Percentiles rank a stretch among this genome's conserved stretches.
Conservation (phyloP, 495 filamentous ascomycete genomes). For the Daldinia concentrica region DNA sequence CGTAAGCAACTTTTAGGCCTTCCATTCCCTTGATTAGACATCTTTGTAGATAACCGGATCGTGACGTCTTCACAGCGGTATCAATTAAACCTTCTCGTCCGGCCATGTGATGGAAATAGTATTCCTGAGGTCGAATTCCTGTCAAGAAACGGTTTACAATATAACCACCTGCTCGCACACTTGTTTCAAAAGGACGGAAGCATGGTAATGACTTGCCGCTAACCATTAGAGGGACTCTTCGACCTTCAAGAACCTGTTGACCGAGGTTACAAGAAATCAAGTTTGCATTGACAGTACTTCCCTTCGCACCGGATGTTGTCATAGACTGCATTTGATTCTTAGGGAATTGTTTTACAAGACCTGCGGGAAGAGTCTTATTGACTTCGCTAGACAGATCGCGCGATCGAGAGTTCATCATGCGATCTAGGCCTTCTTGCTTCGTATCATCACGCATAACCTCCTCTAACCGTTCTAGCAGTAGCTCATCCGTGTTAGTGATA, state of each 20-base stretch:
- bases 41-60: conserved; percentile 95
- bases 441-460: conserved; percentile 89
- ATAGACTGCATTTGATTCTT: conserved; percentile 99
- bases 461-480: conserved; percentile 80
- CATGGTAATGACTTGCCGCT: conserved; percentile 96
- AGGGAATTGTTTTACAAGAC: conserved; percentile 90
- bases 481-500: conserved; percentile 66
- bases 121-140: conserved; percentile 95
- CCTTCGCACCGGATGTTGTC: conserved; percentile 97
- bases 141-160: conserved; percentile 97
- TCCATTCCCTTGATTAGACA: conserved; percentile 99
- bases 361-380: conserved; percentile 76
- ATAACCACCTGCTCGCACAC: conserved; percentile 91
- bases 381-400: conserved; percentile 78
- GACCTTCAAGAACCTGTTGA: conserved; percentile 95
- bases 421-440: conserved; percentile 88
- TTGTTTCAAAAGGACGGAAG: conserved; percentile 90
- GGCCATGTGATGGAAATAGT: conserved; percentile 99
- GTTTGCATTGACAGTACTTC: conserved; percentile 90
- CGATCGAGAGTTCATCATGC: conserved; percentile 79
- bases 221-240: conserved; percentile 95
- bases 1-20: conserved; percentile 89
- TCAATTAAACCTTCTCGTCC: conserved; percentile 98
- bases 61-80: conserved; percentile 97
- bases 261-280: conserved; percentile 97